Evolutionary conservation across 2,329 filamentous ascomycete species (phyloP), one percentile per base, ranked within the genome.

Genomic region (Colletotrichum spaethianum): DNA sequence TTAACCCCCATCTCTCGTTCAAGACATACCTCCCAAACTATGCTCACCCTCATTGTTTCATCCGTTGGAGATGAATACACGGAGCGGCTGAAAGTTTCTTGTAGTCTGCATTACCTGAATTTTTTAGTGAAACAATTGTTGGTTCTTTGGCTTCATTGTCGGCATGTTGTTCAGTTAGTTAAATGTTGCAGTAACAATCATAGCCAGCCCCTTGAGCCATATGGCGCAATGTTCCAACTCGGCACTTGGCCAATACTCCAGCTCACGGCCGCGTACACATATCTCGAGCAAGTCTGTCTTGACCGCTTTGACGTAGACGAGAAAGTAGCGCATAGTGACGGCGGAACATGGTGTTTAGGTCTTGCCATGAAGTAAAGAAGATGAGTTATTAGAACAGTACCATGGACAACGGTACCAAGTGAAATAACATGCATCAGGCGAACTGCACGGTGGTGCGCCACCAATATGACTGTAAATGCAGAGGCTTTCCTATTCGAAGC

Each of bases 161-260:
- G 33, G 8, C 8, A 36, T 36, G 33, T 36, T 36, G 7, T 8
- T 9, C 11, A 8, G 33, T 36, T 36, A n/a, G n/a, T n/a, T n/a
- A 5, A 31, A n/a, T 20, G 14, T 52, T 26, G 12, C 42, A 67
- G 23, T 60, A 52, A 18, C 55, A 67, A 20, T 67, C 63, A 33
- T 42, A 67, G 23, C 52, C 63, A 11, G 42, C 23, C 1, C 55
- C 55, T 31, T 67, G 52, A 16, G 53, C 63, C 63, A 61, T 52
- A 11, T 20, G 33, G 23, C 53, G 38, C 3, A 33, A 42, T 18
- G 20, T 28, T 4, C 11, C 14, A 42, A 36, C 42, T 3, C 62
- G 50, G 38, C 50, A 64, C 62, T 65, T 1, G 1, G 33, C 20
- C 7, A 16, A 2, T 18, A 9, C 28, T 7, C 46, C 14, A 56